Evolutionary conservation across 805 yeast genomes (phyloP).

Genomic region (Ogataea angusta): DNA sequence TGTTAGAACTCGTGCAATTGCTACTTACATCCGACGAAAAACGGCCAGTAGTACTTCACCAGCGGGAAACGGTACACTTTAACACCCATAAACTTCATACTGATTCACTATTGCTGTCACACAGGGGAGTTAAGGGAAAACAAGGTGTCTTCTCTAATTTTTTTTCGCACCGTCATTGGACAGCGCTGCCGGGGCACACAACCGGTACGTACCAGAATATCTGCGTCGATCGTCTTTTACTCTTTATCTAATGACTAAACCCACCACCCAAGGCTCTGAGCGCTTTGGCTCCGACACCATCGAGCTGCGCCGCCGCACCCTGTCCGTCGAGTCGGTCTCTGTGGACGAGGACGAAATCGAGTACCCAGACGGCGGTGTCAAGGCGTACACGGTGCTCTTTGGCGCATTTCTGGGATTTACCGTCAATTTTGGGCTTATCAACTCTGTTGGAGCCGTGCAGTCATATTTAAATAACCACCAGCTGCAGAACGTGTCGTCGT

Average conservation of each 20-base stretch:
- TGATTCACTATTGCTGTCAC: conserved; percentile 7
- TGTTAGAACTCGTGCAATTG: conserved; percentile 4
- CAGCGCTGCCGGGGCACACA: conserved; percentile 12
- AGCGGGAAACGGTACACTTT: conserved; percentile 36
- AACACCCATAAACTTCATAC: conserved; percentile 34
- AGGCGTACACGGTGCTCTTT: conserved; percentile 53
- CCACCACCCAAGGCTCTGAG: neutral
- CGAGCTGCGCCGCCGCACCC: conserved; percentile 8
- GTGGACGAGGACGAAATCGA: conserved; percentile 21
- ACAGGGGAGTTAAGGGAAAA: conserved; percentile 9
- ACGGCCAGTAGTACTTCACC: conserved; percentile 82
- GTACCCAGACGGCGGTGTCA: conserved; percentile 59
- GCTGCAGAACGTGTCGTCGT: conserved; percentile 40
- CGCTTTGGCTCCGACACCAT: conserved; percentile 2
- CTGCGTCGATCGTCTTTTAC: conserved; percentile 8
- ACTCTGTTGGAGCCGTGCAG: conserved; percentile 61
- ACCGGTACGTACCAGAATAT: neutral
- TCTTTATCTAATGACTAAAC: neutral
- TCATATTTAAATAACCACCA: conserved; percentile 57
- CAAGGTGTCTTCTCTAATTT: conserved; percentile 5
- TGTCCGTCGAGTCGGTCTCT: conserved; percentile 3
- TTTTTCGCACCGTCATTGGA: conserved; percentile 18
- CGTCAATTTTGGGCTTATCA: conserved; percentile 53
- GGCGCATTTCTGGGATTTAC: conserved; percentile 58
- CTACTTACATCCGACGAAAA: conserved; percentile 75